phyloP scores from a whole-genome alignment of 2,329 filamentous ascomycete genomes.

The Rasamsonia emersonii region DNA sequence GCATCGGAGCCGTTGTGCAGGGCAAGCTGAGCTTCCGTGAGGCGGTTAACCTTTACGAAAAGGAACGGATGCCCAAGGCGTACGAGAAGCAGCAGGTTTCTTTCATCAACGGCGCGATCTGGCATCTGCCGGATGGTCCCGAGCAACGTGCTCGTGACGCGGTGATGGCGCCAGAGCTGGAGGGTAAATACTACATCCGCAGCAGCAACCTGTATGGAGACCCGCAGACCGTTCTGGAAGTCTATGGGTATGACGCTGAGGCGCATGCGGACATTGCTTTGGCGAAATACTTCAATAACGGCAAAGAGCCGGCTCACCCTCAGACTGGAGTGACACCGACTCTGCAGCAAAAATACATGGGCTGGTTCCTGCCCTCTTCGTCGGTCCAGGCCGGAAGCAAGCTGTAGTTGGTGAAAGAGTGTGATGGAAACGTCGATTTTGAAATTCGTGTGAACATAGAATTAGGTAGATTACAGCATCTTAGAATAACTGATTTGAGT shows the following conservation, averaged over 20 bases:
- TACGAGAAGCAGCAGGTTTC: slow-evolving; percentile 36
- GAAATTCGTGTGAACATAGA: too few species aligned
- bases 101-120: slow-evolving; percentile 29
- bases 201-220: slow-evolving; percentile 35
- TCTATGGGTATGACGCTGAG: slow-evolving; percentile 36
- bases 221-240: slow-evolving; percentile 26
- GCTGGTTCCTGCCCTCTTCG: slow-evolving; percentile 29
- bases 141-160: slow-evolving; percentile 27
- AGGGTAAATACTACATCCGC: slow-evolving; percentile 25
- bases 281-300: slow-evolving; percentile 15
- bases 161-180: slow-evolving; percentile 27
- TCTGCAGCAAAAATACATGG: slow-evolving; percentile 24
- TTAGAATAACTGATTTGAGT: too few species aligned
- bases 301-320: slow-evolving; percentile 17
- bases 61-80: slow-evolving; percentile 35
- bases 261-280: slow-evolving; percentile 26
- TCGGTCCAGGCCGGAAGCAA: slow-evolving; percentile 10
- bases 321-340: slow-evolving; percentile 20
- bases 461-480: too few species aligned
- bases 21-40: slow-evolving; percentile 25
- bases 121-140: slow-evolving; percentile 28
- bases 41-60: slow-evolving; percentile 33
- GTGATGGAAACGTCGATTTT: too few species aligned
- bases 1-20: slow-evolving; percentile 27
- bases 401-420: too few species aligned